Evolutionary conservation across 2,329 filamentous ascomycete genomes (phyloP), one percentile per base, ranked within the genome.

Genomic region (Metarhizium robertsii): DNA sequence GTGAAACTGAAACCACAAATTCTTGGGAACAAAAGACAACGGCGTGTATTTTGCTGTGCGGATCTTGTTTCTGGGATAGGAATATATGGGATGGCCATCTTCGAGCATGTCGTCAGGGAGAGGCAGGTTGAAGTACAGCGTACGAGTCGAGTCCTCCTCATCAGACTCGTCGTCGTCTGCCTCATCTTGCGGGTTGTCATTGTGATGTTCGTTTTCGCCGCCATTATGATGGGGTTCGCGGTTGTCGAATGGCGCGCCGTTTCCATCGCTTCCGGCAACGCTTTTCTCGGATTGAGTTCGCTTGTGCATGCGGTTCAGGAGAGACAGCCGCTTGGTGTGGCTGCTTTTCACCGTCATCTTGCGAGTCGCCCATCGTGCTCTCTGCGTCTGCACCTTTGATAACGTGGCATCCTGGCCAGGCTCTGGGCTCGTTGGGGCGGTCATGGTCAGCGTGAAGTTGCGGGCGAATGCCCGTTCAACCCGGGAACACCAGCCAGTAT

Each of bases 11-110:
- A 95, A 90, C 84, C 87, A 99, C 66, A 99, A 69, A 72, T 99
- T 97, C 76, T 97, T 97, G 14, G 94, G 94, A 32, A 99, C 72
- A 72, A 99, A 99, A 58, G 89, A 95, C 60, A 99, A 72, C 8
- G 95, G 87, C 7, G 94, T 99, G 71, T 99, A 99, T 73, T 97
- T 99, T 57, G 94, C 90, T 3, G 94, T 99, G 63, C 95, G 83
- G 69, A 99, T 96, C 79, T 99, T 99, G 78, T 99, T 99, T 62
- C 92, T 81, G 51, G 88, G 80, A 70, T 87, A 99, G 25, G 81
- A 76, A 56, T 81, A 77, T 54, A 76, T 69, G 2, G 91, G 88
- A 57, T 83, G 79, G 40, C 92, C 94, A 50, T 95, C 84, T 59
- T 94, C 90, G 64, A 86, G 78, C 60, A 88, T 81, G 29, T 86